These are phyloP conservation scores for Rosa persica DNA, from an alignment of 306 rosid species.

Conservation along the genomic window DNA sequence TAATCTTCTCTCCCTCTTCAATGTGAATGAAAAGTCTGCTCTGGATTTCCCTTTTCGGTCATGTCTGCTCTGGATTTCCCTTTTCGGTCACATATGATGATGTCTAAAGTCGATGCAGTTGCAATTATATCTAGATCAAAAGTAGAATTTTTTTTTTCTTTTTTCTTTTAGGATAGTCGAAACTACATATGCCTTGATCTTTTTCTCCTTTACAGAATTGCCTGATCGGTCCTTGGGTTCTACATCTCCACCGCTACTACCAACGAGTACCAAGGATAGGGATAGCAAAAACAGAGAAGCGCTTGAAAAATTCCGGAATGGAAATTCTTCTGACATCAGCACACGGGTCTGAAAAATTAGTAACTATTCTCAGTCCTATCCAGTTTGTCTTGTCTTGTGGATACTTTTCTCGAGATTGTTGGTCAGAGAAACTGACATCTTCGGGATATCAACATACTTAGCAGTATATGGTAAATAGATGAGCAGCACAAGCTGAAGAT, in stretches of 20 bases:
- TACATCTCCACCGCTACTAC: constrained; percentile 30
- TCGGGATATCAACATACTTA: constrained; percentile 15
- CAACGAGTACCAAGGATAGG: constrained; percentile 36
- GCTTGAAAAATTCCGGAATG: constrained; percentile 33
- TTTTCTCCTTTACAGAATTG: constrained; percentile 31
- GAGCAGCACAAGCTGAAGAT: constrained; percentile 35
- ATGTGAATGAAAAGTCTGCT: neutral
- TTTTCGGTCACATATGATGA: neutral
- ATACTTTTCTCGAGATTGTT: constrained; percentile 11
- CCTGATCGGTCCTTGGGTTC: constrained; percentile 43
- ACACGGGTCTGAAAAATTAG: constrained; percentile 27
- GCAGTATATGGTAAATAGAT: constrained; percentile 15
- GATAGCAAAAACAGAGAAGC: constrained; percentile 43
- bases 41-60: neutral
- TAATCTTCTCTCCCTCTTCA: neutral
- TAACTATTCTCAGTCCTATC: constrained; percentile 9
- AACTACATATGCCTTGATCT: constrained; percentile 5
- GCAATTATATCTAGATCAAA: constrained; percentile 4
- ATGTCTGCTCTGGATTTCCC: no score
- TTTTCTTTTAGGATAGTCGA: neutral
- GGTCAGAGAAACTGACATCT: constrained; percentile 5
- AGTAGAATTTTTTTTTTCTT: neutral
- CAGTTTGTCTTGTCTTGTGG: constrained; percentile 1
- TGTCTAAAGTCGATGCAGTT: neutral
- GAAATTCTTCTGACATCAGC: constrained; percentile 28